phyloP scores from a whole-genome alignment of 148 eudicot species.

The Heliosperma pusillum region DNA sequence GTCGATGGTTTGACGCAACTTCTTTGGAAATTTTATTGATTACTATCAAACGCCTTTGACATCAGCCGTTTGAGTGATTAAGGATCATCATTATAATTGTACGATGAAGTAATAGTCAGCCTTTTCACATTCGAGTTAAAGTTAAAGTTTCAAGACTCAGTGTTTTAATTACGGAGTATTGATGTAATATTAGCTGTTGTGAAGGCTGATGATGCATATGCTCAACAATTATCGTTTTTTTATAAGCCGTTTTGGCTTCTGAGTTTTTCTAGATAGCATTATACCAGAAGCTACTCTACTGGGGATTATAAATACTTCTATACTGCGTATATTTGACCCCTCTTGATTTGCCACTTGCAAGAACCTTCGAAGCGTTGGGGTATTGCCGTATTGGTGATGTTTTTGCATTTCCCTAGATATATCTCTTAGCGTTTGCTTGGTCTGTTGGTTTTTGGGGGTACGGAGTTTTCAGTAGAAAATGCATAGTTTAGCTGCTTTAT shows the following conservation, averaged over 20 bases:
- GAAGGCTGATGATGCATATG: not conserved
- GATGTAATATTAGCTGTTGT: not conserved
- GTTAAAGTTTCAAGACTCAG: not conserved
- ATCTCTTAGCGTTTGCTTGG: not conserved
- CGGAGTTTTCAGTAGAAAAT: not conserved
- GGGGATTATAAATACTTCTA: not conserved
- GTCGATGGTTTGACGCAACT: not conserved
- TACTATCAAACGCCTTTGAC: not conserved
- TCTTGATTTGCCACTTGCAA: not conserved
- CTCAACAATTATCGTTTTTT: not conserved
- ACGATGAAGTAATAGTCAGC: not conserved
- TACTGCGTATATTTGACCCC: too few relatives aligned
- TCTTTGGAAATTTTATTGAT: not conserved
- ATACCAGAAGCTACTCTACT: not conserved
- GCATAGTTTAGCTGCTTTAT: not conserved
- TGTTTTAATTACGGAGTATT: not conserved
- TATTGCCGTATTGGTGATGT: not conserved
- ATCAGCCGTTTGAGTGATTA: not conserved
- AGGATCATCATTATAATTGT: not conserved
- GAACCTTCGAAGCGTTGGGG: not conserved
- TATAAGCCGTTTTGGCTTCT: not conserved
- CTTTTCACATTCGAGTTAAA: not conserved
- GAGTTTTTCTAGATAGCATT: not conserved
- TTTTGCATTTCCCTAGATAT: not conserved
- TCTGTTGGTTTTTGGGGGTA: not conserved